Evolutionary conservation across 108 stramenopile genomes (phyloP).

Genomic region (Cylindrotheca closterium): DNA sequence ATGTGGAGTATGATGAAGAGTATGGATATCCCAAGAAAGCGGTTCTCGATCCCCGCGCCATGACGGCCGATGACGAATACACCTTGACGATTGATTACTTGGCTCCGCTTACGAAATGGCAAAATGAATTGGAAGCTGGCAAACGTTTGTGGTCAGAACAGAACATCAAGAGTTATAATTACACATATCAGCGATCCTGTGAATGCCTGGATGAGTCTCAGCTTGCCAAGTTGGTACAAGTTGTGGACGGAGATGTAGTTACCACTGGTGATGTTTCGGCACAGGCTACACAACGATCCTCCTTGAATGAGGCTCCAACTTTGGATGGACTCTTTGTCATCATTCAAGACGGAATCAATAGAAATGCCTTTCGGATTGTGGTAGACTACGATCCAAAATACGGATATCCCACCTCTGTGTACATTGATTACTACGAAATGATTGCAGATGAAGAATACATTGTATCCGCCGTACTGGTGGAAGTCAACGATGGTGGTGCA

Average conservation of each 20-base stretch:
- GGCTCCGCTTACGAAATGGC: slow-evolving; percentile 4
- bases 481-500: neutral
- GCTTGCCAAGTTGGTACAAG: neutral
- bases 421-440: slow-evolving; percentile 1
- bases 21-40: slow-evolving; percentile 13
- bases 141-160: neutral
- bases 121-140: neutral
- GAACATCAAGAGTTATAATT: neutral
- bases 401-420: slow-evolving; percentile 1
- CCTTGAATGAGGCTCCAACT: neutral
- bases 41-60: slow-evolving; percentile 8
- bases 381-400: neutral
- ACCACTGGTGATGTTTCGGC: neutral
- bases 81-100: neutral
- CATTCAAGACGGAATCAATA: slow-evolving; percentile 6
- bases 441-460: slow-evolving; percentile 2
- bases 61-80: slow-evolving; percentile 30
- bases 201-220: neutral
- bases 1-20: slow-evolving; percentile 24
- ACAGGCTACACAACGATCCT: neutral
- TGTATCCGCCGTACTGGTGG: neutral
- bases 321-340: neutral
- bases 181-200: neutral
- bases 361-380: neutral
- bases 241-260: neutral